These are phyloP conservation scores for Stephania yunnanensis DNA, from an alignment of 164 flowering plant genomes.

Conservation along the genomic window DNA sequence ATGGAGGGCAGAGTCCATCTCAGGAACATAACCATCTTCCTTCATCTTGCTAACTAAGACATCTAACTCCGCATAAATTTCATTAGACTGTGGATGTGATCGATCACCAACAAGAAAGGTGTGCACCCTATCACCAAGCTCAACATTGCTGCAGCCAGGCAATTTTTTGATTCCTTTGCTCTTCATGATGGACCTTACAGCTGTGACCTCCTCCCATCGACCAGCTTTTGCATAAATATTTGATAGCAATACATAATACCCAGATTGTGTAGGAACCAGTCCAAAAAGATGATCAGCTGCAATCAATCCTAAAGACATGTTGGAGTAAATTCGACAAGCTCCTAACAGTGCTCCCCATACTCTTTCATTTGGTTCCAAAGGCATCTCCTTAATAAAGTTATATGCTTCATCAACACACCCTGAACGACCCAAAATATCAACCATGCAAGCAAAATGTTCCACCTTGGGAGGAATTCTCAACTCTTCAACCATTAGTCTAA, in stretches of 20 bases:
- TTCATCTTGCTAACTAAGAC: conserved; percentile 33
- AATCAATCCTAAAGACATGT: conserved; percentile 28
- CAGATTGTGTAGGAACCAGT: conserved; percentile 32
- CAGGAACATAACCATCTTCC: conserved; percentile 37
- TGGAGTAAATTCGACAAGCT: conserved; percentile 31
- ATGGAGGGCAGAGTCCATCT: conserved; percentile 34
- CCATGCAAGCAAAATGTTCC: conserved; percentile 39
- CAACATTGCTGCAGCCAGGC: conserved; percentile 35
- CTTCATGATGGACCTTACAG: conserved; percentile 26
- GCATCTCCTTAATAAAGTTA: conserved; percentile 28
- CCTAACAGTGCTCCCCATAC: conserved; percentile 41
- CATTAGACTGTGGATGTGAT: conserved; percentile 25
- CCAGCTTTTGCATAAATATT: conserved; percentile 42
- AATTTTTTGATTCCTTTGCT: conserved; percentile 27
- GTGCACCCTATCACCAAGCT: conserved; percentile 23
- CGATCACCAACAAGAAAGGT: conserved; percentile 35
- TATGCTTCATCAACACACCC: conserved; percentile 36
- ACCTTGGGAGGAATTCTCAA: conserved; percentile 29
- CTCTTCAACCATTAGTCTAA: conserved; percentile 20
- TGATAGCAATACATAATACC: conserved; percentile 35
- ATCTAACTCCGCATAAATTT: conserved; percentile 32
- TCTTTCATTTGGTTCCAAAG: conserved; percentile 31
- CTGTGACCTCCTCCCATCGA: conserved; percentile 31
- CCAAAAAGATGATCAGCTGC: conserved; percentile 35
- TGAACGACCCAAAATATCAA: conserved; percentile 35